Percentiles rank a stretch among this genome's conserved stretches.
These are phyloP conservation scores for Karstenula rhodostoma DNA, from an alignment of 2,329 filamentous ascomycete species.

Conservation along the genomic window DNA sequence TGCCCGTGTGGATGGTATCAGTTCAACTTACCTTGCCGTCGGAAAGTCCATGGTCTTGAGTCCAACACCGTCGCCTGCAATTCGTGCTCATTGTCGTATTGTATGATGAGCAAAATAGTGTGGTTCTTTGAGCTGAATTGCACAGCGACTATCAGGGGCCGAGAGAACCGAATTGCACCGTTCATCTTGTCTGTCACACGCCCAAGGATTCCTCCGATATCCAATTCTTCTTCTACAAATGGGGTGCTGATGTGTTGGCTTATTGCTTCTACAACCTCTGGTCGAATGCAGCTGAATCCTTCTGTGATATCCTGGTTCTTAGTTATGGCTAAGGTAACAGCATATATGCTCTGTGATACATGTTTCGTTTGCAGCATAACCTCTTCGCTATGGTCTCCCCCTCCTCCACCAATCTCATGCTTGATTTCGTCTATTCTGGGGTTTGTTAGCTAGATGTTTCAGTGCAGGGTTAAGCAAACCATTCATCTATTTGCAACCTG, in stretches of 20 bases:
- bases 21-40: background rate
- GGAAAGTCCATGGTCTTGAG: constrained; percentile 12
- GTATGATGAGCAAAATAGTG: constrained; percentile 22
- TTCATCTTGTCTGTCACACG: too few species aligned
- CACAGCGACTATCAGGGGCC: constrained; percentile 21
- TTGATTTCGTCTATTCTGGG: background rate
- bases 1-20: background rate
- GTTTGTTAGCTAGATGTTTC: background rate
- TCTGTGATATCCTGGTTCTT: background rate
- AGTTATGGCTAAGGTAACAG: constrained; percentile 25
- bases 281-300: constrained; percentile 13
- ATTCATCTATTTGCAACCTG: too few species aligned
- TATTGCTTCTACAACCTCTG: background rate
- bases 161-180: constrained; percentile 20
- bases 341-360: constrained; percentile 12
- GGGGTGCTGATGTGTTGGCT: background rate
- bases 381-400: background rate
- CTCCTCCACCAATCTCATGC: too few species aligned
- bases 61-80: constrained; percentile 21
- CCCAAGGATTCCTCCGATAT: too few species aligned
- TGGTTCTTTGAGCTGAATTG: constrained; percentile 1
- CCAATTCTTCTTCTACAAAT: background rate
- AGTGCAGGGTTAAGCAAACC: too few species aligned
- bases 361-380: constrained; percentile 14
- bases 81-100: constrained; percentile 13